Conservation (phyloP, 208 protist species). For the Trypanosoma scelopori region DNA sequence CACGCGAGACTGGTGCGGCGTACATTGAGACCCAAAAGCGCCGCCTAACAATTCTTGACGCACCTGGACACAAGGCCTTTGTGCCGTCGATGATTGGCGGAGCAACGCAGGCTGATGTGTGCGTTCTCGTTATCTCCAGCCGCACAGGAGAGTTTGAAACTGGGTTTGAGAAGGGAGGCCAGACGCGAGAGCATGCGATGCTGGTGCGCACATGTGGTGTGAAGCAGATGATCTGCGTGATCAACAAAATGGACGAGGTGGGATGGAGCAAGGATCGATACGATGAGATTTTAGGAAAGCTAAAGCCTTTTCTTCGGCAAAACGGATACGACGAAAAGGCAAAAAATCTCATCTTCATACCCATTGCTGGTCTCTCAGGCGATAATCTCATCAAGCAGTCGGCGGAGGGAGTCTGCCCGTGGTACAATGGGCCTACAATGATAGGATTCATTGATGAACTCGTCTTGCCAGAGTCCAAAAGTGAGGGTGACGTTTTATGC, state of each 20-base stretch:
- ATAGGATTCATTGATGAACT: constrained; percentile 92
- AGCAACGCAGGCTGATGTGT: constrained; percentile 98
- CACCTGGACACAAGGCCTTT: constrained; percentile 99
- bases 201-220: constrained; percentile 98
- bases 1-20: constrained; percentile 96
- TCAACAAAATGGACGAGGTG: constrained; percentile 99
- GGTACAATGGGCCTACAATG: constrained; percentile 91
- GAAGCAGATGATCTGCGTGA: constrained; percentile 95
- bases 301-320: constrained; percentile 95
- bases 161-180: constrained; percentile 98
- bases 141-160: constrained; percentile 99
- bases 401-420: constrained; percentile 76
- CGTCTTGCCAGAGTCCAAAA: constrained; percentile 72
- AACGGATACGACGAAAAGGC: constrained; percentile 91
- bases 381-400: constrained; percentile 92
- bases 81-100: constrained; percentile 99
- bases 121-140: constrained; percentile 98
- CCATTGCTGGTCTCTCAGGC: constrained; percentile 94
- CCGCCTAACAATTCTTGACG: constrained; percentile 98
- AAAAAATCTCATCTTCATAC: constrained; percentile 95
- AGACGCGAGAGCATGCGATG: constrained; percentile 99
- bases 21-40: constrained; percentile 96
- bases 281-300: constrained; percentile 93
- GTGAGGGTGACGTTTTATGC: constrained; percentile 85
- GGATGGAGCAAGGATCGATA: constrained; percentile 95